Evolutionary conservation across 148 eudicot species (phyloP), one percentile per base, ranked within the genome.

Genomic region (Bassia scoparia): DNA sequence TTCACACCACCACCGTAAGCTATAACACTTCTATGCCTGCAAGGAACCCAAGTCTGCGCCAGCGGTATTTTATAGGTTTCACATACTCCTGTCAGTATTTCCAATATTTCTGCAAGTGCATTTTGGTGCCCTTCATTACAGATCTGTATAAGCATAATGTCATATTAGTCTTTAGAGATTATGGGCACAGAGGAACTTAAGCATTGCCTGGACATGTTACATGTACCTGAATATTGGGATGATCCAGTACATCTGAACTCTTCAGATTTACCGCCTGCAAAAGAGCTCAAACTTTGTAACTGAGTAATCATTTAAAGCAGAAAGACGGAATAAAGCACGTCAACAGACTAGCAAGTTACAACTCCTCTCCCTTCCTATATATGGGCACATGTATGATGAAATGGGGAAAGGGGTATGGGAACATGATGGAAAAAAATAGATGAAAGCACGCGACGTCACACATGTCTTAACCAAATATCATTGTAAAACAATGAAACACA

Each of bases 41-140:
- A 92, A 2, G 97, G 96, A 55, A 91, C 87, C 99, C 99, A 95
- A 30, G 97, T 89, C 84, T 96, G 99, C 74, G 99, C 99, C 76
- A 96, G 87, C 30, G 99, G 99, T 56, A 96, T 37, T 50, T 87
- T 86, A 76, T 90, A 86, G 55, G 87, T 87, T 80, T 96, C 99
- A 79, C 97, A 96, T 23, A 90, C 87, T 74, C 83, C 88, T 56
- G 92, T 88, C 50, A 92, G 65, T 68, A 91, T 88, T 84, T 89
- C 90, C 81, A 90, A 77, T 67, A 96, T 96, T 78, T 96, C 99
- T 68, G 88, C 80, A 76, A 96, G 85, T 24, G 92, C 97, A 74
- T 88, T 86, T 74, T 92, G 97, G 48, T 96, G 97, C 70, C 96
- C 92, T 86, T 90, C 86, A 71, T 90, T 91, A 77, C 94, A 84